Percentiles rank a stretch among this genome's conserved stretches.
phyloP scores from a whole-genome alignment of 1,284 basidiomycete genomes.

The Ganoderma meredithae region DNA sequence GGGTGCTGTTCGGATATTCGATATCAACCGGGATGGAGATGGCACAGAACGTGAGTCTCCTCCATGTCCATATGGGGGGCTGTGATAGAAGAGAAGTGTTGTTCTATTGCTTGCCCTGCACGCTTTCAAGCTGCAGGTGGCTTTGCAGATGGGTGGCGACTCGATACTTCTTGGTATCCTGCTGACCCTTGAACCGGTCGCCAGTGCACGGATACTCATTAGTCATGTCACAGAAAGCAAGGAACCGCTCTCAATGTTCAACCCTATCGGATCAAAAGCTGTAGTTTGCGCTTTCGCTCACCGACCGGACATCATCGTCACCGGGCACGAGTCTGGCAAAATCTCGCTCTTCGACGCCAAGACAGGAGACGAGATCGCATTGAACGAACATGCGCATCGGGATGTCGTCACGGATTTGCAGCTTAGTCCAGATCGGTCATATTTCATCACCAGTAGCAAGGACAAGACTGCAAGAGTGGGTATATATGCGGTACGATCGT shows the following conservation, averaged over 20 bases:
- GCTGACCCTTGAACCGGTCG: background rate
- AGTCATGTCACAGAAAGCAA: conserved; percentile 62
- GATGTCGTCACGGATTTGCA: conserved; percentile 94
- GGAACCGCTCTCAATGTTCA: conserved; percentile 83
- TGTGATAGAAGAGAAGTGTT: background rate
- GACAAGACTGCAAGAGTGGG: conserved; percentile 94
- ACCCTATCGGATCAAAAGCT: conserved; percentile 92
- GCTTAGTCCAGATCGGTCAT: conserved; percentile 88
- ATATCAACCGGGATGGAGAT: conserved; percentile 84
- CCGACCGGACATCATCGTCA: conserved; percentile 84
- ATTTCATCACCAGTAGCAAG: conserved; percentile 96
- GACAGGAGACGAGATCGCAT: conserved; percentile 85
- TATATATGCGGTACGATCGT: conserved; percentile 40
- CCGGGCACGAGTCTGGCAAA: conserved; percentile 96
- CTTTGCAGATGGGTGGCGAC: background rate
- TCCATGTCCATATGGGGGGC: background rate
- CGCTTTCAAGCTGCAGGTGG: background rate
- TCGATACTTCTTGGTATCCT: background rate
- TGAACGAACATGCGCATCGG: conserved; percentile 86
- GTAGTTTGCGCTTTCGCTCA: conserved; percentile 94
- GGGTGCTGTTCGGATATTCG: conserved; percentile 88
- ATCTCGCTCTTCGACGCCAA: conserved; percentile 90
- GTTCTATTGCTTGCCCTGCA: background rate
- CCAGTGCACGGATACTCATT: background rate
- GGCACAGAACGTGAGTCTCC: conserved; percentile 72